Evolutionary conservation across 78 protist genomes (phyloP).

Genomic region (Parvularia atlantis): DNA sequence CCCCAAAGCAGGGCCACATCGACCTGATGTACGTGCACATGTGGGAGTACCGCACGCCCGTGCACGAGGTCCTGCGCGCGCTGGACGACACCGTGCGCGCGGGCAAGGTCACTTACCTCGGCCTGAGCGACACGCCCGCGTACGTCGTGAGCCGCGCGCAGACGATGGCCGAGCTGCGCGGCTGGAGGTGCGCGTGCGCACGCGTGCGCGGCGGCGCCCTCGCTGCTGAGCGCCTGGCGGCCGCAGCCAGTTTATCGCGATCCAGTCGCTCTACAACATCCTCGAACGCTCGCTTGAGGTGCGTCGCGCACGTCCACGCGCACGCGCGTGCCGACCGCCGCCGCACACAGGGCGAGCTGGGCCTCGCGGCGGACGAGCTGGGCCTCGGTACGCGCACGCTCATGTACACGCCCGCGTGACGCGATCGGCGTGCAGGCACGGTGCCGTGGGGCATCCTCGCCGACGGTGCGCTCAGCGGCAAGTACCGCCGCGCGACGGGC

Average conservation of each 20-base stretch:
- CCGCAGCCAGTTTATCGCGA: not conserved
- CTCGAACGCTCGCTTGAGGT: not conserved
- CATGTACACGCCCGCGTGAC: too few relatives aligned
- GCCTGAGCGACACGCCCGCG: constrained; percentile 3
- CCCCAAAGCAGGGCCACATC: too few relatives aligned
- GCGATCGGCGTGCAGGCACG: not conserved
- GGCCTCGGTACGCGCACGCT: too few relatives aligned
- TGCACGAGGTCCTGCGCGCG: not conserved
- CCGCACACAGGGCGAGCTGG: too few relatives aligned
- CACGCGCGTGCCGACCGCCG: too few relatives aligned
- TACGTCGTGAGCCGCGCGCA: not conserved
- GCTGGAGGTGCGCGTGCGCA: too few relatives aligned
- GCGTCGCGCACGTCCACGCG: not conserved
- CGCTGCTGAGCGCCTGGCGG: too few relatives aligned
- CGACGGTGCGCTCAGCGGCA: not conserved
- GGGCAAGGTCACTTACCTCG: not conserved
- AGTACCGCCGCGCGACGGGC: not conserved
- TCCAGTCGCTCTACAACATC: not conserved
- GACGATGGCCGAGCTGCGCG: constrained; percentile 6
- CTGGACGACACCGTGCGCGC: not conserved
- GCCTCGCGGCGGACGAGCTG: too few relatives aligned
- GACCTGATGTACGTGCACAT: not conserved
- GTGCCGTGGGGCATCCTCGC: constrained; percentile 8
- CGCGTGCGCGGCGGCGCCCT: too few relatives aligned
- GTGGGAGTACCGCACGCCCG: constrained; percentile 3